phyloP scores from a whole-genome alignment of 805 yeast species.

The Clavispora fructus region DNA sequence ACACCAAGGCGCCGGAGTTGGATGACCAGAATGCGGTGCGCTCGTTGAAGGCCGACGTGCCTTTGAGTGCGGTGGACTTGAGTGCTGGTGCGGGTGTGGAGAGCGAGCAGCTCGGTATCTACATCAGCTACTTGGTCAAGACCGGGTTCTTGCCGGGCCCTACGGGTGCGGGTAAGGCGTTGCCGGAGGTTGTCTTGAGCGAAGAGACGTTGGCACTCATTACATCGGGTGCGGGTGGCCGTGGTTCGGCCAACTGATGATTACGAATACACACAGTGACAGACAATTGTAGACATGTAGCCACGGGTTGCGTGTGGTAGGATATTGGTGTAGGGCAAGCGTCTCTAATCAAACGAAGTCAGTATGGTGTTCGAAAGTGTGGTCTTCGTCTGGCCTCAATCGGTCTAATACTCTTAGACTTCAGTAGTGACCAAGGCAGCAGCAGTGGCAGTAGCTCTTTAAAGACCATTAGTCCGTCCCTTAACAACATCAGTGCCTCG shows the following conservation, averaged over 20 bases:
- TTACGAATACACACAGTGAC: not conserved
- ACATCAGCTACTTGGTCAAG: slow-evolving; percentile 72
- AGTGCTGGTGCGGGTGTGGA: slow-evolving; percentile 76
- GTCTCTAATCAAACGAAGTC: too few species aligned
- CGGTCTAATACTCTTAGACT: too few species aligned
- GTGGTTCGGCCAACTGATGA: slow-evolving; percentile 13
- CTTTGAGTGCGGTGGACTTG: slow-evolving; percentile 61
- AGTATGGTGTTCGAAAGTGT: too few species aligned
- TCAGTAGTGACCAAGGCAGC: too few species aligned
- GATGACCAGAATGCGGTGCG: slow-evolving; percentile 79
- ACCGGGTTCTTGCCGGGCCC: slow-evolving; percentile 79
- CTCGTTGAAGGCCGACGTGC: slow-evolving; percentile 58
- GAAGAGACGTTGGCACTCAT: slow-evolving; percentile 45
- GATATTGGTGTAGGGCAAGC: too few species aligned
- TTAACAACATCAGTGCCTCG: too few species aligned
- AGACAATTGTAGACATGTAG: not conserved
- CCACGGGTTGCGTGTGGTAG: too few species aligned
- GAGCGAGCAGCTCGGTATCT: slow-evolving; percentile 59
- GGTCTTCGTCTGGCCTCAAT: too few species aligned
- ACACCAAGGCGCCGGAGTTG: slow-evolving; percentile 91
- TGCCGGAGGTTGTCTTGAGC: slow-evolving; percentile 56
- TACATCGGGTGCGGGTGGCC: slow-evolving; percentile 17
- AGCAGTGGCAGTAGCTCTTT: too few species aligned
- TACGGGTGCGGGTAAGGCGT: slow-evolving; percentile 29
- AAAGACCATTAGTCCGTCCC: too few species aligned